Evolutionary conservation across 1,284 basidiomycete genomes (phyloP), one percentile per base, ranked within the genome.

Genomic region (Takashimella koratensis): DNA sequence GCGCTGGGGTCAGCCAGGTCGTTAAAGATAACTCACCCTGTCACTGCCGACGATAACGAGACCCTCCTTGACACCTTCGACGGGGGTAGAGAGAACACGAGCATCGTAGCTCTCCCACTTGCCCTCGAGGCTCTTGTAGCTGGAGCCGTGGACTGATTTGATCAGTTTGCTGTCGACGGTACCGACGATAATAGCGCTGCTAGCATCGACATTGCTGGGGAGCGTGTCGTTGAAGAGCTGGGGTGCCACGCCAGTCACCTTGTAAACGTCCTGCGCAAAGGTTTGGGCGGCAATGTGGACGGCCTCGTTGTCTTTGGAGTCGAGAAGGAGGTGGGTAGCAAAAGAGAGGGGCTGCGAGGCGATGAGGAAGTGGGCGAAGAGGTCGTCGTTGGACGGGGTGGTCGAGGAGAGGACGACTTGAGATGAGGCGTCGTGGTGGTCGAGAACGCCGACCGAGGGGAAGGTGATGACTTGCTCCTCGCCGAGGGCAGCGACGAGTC

Each of bases 11-110:
- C 16, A 30, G 20, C 19, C n/a, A n/a, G n/a, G n/a, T n/a, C n/a
- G n/a, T n/a, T n/a, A n/a, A 4, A 6, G 26, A 20, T 42, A 10
- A 41, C 58, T 57, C 43, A 61, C 84, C 73, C 69, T 83, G 71
- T 86, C 85, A 0, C 83, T 77, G 4, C 85, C 85, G 56, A 83
- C 79, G 45, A 87, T 80, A 26, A 87, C 81, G 69, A 86, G 84
- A 21, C 83, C 84, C 52, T 78, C 81, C 25, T 77, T 71, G 41
- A 86, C 74, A 4, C 83, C 84, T 41, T 82, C 81, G 4, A 85
- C 72, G 6, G 84, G 83, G 57, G 84, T 79, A 36, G 76, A 65
- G 3, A 86, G 82, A 51, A 81, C 79, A 48, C 71, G 72, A 5
- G 81, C 73, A 58, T 82, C 66, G 71, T 82, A 86, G 0, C 81